Base-by-base conservation (phyloP, 2,329 filamentous ascomycete genomes). In the Onygenales sp. region DNA sequence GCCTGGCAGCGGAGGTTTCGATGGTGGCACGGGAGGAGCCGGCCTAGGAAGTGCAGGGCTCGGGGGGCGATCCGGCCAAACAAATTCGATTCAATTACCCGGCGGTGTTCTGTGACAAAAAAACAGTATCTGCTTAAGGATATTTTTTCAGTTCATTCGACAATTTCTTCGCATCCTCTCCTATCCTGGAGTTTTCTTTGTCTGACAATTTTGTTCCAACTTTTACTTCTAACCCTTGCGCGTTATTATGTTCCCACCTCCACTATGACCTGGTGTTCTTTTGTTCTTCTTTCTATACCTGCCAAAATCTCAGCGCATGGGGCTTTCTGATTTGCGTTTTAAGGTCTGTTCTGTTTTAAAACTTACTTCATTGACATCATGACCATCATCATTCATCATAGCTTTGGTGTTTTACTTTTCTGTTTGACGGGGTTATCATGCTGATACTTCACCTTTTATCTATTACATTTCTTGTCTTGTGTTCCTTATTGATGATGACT, bases 81-180 rank as follows among this genome's bases (percentile, higher is more conserved):
- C 63, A 60, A 54, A 63, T 59, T 32, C 65, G 52, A 67, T 68
- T 55, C 64, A 68, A 50, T 52, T 68, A 36, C 65, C 65, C 0
- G 65, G 65, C 21, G 65, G 65, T 14, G 65, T 67, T 46, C 51
- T 68, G 48, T 68, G 57, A 66, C 49, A 27, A 5, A 11, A 43
- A 27, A 17, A 27, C 10, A 33, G 39, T 13, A n/a, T n/a, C 11
- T 17, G 11, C 11, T 11, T 21, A 7, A 27, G 11, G 13, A 42
- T 31, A 11, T 32, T 50, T n/a, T 33, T 5, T 36, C 21, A 32
- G 35, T 27, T 41, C 38, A 14, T 41, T 11, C 38, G 38, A 27
- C 3, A 27, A 27, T 27, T 27, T 5, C 21, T 27, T 27, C 21
- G 3, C 38, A 7, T 41, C 11, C 14, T 4, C 14, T 41, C 38